Evolutionary conservation across 768 basidiomycete species (phyloP), one percentile per base, ranked within the genome.

Genomic region (Tephrocybe sp.): DNA sequence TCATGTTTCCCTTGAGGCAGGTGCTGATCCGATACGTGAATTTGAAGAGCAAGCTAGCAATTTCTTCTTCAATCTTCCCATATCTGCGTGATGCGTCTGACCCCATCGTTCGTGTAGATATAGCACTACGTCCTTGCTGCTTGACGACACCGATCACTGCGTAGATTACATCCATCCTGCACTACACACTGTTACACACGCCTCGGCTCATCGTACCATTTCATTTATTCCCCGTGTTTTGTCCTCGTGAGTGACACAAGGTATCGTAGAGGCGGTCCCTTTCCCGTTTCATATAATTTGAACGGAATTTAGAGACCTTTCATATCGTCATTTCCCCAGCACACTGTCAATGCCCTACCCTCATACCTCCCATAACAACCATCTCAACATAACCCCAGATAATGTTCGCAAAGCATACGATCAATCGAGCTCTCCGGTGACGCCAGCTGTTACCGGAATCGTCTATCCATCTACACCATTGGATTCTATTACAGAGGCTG

Each of bases 391-490:
- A 34, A 54, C 55, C 51, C 43, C 34, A 39, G 51, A 51, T 47
- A 41, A 45, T 45, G 42, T 48, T 45, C 57, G 39, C 45, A 54
- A 45, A 54, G 47, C 60, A 41, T 39, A 48, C 46, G 48, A 60
- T 41, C 68, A 64, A 52, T 57, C 45, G 32, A 60, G 63, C 6
- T 71, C 73, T 19, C 73, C 75, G 39, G 65, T 69, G 54, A 77
- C 75, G 22, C 73, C 75, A 51, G 75, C 72, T 22, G 74, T 78
- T 31, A 76, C 77, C 20, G 75, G 75, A 35, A 76, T 78, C 57
- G 66, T 70, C 51, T 77, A 76, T 60, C 77, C 77, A 17, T 68
- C 72, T 34, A 51, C 51, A 16, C 66, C 67, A 20, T 63, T 72
- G 51, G 74, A 74, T 49, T 65, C 65, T 8, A 62, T 69, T 30